Conservation (phyloP, 208 protist species). For the Leishmania arabica region DNA sequence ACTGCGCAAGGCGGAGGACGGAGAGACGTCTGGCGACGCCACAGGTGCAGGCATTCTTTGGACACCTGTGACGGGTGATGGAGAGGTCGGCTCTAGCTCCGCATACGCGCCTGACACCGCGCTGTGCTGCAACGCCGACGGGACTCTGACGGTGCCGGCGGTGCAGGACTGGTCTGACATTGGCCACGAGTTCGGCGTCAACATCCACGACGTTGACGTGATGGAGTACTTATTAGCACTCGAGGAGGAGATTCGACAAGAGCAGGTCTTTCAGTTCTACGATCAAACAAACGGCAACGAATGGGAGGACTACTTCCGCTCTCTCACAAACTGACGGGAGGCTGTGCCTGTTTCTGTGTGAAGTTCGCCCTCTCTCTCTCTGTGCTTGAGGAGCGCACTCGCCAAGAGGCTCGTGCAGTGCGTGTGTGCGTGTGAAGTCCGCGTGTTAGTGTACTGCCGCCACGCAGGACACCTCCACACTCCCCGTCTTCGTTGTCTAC, state of each 20-base stretch:
- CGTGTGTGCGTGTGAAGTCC: not conserved
- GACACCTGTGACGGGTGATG: not conserved
- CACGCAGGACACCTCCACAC: not conserved
- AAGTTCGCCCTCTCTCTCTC: not conserved
- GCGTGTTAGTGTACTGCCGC: not conserved
- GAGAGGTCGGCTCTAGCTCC: not conserved
- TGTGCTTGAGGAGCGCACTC: not conserved
- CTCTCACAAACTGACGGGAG: slow-evolving; percentile 25
- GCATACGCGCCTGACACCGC: not conserved
- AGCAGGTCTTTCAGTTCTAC: slow-evolving; percentile 63
- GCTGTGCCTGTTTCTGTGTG: not conserved
- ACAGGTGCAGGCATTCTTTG: not conserved
- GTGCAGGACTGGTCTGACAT: slow-evolving; percentile 52
- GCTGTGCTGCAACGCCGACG: not conserved
- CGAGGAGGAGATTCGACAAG: slow-evolving; percentile 83
- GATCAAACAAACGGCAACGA: slow-evolving; percentile 58
- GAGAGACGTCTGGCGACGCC: not conserved
- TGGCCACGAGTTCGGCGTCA: slow-evolving; percentile 58
- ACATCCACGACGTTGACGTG: slow-evolving; percentile 48
- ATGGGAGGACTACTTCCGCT: slow-evolving; percentile 75
- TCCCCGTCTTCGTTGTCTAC: not conserved
- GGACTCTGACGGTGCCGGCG: slow-evolving; percentile 6
- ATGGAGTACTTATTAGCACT: slow-evolving; percentile 65
- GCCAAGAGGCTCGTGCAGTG: not conserved
- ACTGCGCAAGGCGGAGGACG: slow-evolving; percentile 16